Base-by-base conservation (phyloP, 2,329 filamentous ascomycete species). In the Diplodia mutila region DNA sequence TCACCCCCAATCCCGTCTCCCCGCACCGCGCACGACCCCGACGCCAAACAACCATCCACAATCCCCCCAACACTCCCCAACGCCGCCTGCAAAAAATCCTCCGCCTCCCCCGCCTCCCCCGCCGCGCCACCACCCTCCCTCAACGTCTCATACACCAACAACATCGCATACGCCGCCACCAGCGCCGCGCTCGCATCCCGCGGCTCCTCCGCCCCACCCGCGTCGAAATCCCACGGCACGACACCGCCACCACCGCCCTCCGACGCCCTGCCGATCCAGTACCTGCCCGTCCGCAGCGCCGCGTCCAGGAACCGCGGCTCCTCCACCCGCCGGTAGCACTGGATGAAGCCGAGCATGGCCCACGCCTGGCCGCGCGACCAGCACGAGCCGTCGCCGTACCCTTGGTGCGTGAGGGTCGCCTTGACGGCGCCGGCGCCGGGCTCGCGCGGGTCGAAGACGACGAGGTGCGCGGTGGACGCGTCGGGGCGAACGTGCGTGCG, bases 341-440 rank as follows among this genome's bases (percentile, higher is more conserved):
- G 79, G 0, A 79, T 79, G 65, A 84, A 85, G 0, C 83, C 83
- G 57, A 80, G 77, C 2, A 85, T 81, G 0, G 80, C 79, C 83
- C 83, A 85, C 0, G 82, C 82, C 67, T 85, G 83, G 0, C 83
- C 83, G 3, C 83, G 77, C 5, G 79, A 75, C 83, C 83, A 85
- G 11, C 79, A 83, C 0, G 80, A 83, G 1, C 72, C 72, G 63
- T 84, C 80, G 1, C 71, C 72, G 71, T 79, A 80, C 0, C 83
- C 83, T 70, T 85, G 83, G 57, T 84, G 83, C 0, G 83, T 85
- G 66, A 83, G 76, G n/a, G 78, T 78, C 23, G 80, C 76, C 69
- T 83, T 84, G 27, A 7, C 18, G 42, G 42, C 18, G 29, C 18
- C 57, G 7, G 85, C n/a, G n/a, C n/a, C n/a, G n/a, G n/a, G n/a